Base-by-base conservation (phyloP, 1,284 basidiomycete genomes). In the Ceratobasidium sp. region DNA sequence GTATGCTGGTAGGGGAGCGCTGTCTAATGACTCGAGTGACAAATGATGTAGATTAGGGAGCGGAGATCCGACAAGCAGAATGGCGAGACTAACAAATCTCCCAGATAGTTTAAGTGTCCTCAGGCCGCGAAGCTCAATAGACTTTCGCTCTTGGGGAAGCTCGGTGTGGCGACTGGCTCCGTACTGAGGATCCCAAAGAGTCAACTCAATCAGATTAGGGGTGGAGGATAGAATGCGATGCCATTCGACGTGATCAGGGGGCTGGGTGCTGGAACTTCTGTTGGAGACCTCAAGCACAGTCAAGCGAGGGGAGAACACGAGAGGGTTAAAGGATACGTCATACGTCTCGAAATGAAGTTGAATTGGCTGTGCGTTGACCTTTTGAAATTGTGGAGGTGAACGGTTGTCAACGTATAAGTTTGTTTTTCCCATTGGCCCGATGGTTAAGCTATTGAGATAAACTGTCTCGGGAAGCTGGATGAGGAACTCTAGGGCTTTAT, bases 341-440 rank as follows among this genome's bases (percentile, higher is more conserved):
- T 65, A 65, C 8, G 63, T 65, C 27, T 65, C 48, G 2, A 65
- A 9, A 41, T 31, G n/a, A 36, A 65, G 63, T 7, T 24, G n/a
- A 27, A 45, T 19, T n/a, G 62, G 62, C 15, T 64, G 62, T 31
- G 50, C 62, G 27, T 64, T 64, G 19, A 64, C 50, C 1, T 50
- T 17, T 22, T 9, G 22, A 64, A 64, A 64, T 2, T 48, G 17
- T 29, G 27, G 44, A 3, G 27, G 62, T 31, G 44, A 31, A 29
- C 33, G 7, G 17, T 59, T 31, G 22, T 59, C 56, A 59, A 59
- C 22, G 6, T 14, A 9, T 19, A 41, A 36, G 33, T 3, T n/a
- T 17, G 31, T 41, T 9, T 17, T 31, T 17, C 56, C 56, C 56
- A 59, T 59, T 1, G 56, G 56, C 6, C 56, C 56, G 17, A 59